phyloP scores from a whole-genome alignment of 768 basidiomycete species.

The Xerocomellus intermedius region DNA sequence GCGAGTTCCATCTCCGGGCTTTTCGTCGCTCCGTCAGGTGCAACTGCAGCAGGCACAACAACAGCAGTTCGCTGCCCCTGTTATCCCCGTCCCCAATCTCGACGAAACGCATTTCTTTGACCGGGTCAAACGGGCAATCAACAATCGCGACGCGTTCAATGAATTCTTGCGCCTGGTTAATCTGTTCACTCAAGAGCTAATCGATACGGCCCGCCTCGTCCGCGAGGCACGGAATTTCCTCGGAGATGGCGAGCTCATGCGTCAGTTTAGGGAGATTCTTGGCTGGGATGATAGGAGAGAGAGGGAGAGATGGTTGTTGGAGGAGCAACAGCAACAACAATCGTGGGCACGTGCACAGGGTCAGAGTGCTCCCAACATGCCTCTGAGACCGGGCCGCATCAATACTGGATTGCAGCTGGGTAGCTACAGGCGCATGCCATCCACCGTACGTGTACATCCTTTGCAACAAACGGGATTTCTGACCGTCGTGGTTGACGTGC shows the following conservation, averaged over 20 bases:
- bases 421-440: constrained; percentile 85
- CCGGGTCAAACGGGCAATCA: constrained; percentile 72
- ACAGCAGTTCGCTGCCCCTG: constrained; percentile 17
- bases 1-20: constrained; percentile 22
- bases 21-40: constrained; percentile 20
- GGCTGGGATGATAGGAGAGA: constrained; percentile 82
- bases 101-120: constrained; percentile 89
- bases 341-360: constrained; percentile 53
- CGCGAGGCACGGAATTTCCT: constrained; percentile 77
- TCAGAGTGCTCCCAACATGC: constrained; percentile 36
- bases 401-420: constrained; percentile 77
- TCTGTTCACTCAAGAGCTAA: constrained; percentile 90
- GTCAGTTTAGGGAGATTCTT: constrained; percentile 80
- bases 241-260: constrained; percentile 75
- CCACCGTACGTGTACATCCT: constrained; percentile 53
- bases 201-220: constrained; percentile 81
- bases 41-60: constrained; percentile 27
- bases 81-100: constrained; percentile 20
- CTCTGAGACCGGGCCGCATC: constrained; percentile 51
- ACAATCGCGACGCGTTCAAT: constrained; percentile 77
- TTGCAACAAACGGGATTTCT: neutral
- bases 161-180: constrained; percentile 96
- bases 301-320: constrained; percentile 48
- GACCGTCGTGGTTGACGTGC: neutral
- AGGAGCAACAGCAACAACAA: constrained; percentile 43